phyloP scores from a whole-genome alignment of 1,284 basidiomycete genomes.

The Sporisorium reilianum region DNA sequence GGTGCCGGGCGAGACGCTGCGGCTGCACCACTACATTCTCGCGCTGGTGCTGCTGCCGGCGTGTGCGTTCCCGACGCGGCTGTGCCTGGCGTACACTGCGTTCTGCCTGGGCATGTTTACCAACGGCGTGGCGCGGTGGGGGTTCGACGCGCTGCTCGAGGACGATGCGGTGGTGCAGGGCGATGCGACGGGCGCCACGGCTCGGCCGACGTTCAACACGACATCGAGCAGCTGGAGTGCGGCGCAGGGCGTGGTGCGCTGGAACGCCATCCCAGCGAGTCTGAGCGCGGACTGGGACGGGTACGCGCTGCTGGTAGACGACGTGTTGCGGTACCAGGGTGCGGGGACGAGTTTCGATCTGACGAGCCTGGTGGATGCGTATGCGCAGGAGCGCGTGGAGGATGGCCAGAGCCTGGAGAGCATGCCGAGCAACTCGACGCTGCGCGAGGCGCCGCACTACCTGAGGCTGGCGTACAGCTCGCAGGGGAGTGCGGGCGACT shows the following conservation, averaged over 20 bases:
- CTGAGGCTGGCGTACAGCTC: constrained; percentile 79
- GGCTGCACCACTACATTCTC: constrained; percentile 75
- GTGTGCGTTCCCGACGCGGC: constrained; percentile 83
- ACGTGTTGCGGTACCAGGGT: constrained; percentile 82
- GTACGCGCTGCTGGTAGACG: constrained; percentile 83
- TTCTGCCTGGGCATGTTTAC: constrained; percentile 83
- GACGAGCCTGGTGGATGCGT: constrained; percentile 21
- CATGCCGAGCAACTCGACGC: constrained; percentile 70
- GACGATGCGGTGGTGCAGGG: constrained; percentile 80
- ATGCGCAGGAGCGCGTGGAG: background rate
- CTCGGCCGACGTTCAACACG: constrained; percentile 77
- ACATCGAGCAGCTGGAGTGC: constrained; percentile 14
- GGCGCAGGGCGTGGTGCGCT: constrained; percentile 71
- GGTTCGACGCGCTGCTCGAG: constrained; percentile 82
- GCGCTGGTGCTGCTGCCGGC: constrained; percentile 81
- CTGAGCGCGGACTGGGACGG: constrained; percentile 75
- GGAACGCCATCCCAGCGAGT: constrained; percentile 74
- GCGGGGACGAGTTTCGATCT: constrained; percentile 71
- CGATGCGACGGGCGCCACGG: constrained; percentile 79
- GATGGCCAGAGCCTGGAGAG: constrained; percentile 1
- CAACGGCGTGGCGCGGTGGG: constrained; percentile 68
- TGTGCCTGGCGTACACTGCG: constrained; percentile 82
- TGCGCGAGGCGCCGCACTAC: constrained; percentile 77
- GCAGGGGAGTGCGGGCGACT: constrained; percentile 80
- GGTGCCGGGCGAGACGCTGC: constrained; percentile 74